A percentile compares a stretch with the other conserved stretches of the same genome.
phyloP scores from a whole-genome alignment of 2,329 filamentous ascomycete species.

The Colletotrichum tamarilloi region DNA sequence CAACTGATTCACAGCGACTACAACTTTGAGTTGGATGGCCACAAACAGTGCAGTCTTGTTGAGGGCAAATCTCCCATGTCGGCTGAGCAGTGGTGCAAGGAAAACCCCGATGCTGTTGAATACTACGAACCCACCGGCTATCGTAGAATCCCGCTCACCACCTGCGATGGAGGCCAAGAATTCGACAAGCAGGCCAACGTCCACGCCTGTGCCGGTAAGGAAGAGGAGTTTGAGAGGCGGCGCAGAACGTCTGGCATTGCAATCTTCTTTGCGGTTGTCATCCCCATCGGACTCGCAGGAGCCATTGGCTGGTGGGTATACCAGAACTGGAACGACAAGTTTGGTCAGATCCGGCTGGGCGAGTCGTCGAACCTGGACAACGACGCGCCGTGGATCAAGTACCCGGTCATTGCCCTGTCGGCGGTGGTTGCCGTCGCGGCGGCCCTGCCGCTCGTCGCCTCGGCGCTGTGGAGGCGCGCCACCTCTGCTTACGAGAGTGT shows the following conservation, averaged over 20 bases:
- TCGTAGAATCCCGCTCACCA: constrained; percentile 88
- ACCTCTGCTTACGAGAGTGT: constrained; percentile 63
- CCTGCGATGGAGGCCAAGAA: constrained; percentile 81
- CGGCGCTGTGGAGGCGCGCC: constrained; percentile 77
- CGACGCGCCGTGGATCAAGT: constrained; percentile 82
- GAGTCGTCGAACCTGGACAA: constrained; percentile 73
- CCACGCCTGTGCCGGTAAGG: constrained; percentile 79
- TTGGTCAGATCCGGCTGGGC: constrained; percentile 91
- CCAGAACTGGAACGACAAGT: constrained; percentile 87
- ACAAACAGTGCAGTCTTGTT: constrained; percentile 83
- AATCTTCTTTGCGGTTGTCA: constrained; percentile 86
- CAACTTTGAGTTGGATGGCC: constrained; percentile 85
- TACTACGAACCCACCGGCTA: constrained; percentile 91
- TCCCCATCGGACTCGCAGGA: constrained; percentile 78
- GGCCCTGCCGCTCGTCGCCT: constrained; percentile 76
- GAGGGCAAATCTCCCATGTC: constrained; percentile 73
- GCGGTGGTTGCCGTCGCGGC: constrained; percentile 69
- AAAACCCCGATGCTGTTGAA: constrained; percentile 75
- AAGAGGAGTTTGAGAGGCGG: constrained; percentile 81
- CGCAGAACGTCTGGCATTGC: constrained; percentile 77
- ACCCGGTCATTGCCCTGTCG: constrained; percentile 80
- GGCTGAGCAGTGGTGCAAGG: constrained; percentile 61
- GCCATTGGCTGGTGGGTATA: constrained; percentile 87
- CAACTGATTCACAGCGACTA: constrained; percentile 73
- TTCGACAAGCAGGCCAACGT: constrained; percentile 74